phyloP scores from a whole-genome alignment of 306 rosid species.

The Cicer bijugum region DNA sequence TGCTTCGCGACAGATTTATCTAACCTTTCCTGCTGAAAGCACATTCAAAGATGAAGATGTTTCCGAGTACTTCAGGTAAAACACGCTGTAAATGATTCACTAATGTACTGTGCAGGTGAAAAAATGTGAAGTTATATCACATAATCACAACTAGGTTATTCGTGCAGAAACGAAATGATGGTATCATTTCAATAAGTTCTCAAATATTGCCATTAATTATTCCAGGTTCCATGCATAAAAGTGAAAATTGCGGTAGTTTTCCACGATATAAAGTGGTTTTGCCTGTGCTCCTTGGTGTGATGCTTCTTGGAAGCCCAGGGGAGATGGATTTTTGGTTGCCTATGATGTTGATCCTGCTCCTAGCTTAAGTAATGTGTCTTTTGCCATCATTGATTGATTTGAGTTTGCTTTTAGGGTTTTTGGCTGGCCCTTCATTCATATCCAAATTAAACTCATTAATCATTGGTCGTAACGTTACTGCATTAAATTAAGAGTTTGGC shows the following conservation, averaged over 20 bases:
- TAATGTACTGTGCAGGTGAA: slow-evolving; percentile 27
- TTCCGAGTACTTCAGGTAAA: slow-evolving; percentile 92
- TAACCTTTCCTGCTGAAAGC: slow-evolving; percentile 98
- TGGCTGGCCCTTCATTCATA: slow-evolving; percentile 1
- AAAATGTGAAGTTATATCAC: slow-evolving; percentile 23
- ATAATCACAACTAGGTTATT: slow-evolving; percentile 8
- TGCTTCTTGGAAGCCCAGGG: slow-evolving; percentile 37
- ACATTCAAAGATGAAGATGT: slow-evolving; percentile 96
- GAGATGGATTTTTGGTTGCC: slow-evolving; percentile 35
- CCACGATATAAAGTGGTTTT: slow-evolving; percentile 20
- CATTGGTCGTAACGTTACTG: slow-evolving; percentile 16
- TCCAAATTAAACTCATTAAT: slow-evolving; percentile 31
- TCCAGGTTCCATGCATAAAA: slow-evolving; percentile 2
- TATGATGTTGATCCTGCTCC: slow-evolving; percentile 33
- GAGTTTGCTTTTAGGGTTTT: slow-evolving; percentile 32
- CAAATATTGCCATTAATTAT: slow-evolving; percentile 19
- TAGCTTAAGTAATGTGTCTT: slow-evolving; percentile 37
- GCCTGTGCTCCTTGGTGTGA: slow-evolving; percentile 16
- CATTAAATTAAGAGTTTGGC: slow-evolving; percentile 13
- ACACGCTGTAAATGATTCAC: slow-evolving; percentile 9
- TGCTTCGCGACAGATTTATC: slow-evolving; percentile 90
- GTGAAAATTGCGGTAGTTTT: slow-evolving; percentile 19
- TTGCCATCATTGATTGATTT: slow-evolving; percentile 35
- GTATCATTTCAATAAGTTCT: slow-evolving; percentile 24
- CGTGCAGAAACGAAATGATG: neutral